phyloP scores from a whole-genome alignment of 495 filamentous ascomycete genomes.

The Thermothielavioides terrestris region DNA sequence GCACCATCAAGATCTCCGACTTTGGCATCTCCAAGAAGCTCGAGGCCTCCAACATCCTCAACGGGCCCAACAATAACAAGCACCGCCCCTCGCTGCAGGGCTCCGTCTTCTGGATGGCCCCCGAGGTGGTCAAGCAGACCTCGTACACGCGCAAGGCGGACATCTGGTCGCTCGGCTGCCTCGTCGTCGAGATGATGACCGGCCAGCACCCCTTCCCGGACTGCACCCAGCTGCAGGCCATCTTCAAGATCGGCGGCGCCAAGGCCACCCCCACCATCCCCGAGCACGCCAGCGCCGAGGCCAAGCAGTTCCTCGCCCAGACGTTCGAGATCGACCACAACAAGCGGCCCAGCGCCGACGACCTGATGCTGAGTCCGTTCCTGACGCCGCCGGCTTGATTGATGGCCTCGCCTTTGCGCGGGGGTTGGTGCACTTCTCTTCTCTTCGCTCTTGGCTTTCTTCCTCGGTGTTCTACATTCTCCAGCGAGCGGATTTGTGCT shows the following conservation, averaged over 20 bases:
- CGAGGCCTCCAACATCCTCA: constrained; percentile 39
- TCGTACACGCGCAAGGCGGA: constrained; percentile 99
- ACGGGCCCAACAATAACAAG: constrained; percentile 56
- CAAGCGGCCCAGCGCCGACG: constrained; percentile 82
- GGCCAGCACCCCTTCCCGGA: constrained; percentile 94
- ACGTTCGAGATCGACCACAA: constrained; percentile 96
- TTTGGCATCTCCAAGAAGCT: constrained; percentile 93
- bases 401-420: background rate
- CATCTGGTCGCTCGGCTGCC: constrained; percentile 94
- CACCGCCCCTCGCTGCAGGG: constrained; percentile 90
- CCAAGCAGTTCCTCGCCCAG: constrained; percentile 71
- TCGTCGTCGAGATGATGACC: constrained; percentile 99
- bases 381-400: constrained; percentile 44
- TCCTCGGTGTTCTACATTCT: background rate
- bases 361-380: constrained; percentile 74
- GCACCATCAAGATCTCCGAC: constrained; percentile 98
- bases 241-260: constrained; percentile 92
- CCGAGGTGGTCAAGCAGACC: constrained; percentile 95
- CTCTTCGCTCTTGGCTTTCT: background rate
- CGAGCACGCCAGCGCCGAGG: constrained; percentile 75
- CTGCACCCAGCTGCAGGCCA: constrained; percentile 93
- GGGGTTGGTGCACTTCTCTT: background rate
- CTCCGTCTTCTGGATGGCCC: constrained; percentile 99
- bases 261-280: constrained; percentile 86
- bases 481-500: no score